phyloP scores from a whole-genome alignment of 495 filamentous ascomycete species.

The Rhizodiscina lignyota region DNA sequence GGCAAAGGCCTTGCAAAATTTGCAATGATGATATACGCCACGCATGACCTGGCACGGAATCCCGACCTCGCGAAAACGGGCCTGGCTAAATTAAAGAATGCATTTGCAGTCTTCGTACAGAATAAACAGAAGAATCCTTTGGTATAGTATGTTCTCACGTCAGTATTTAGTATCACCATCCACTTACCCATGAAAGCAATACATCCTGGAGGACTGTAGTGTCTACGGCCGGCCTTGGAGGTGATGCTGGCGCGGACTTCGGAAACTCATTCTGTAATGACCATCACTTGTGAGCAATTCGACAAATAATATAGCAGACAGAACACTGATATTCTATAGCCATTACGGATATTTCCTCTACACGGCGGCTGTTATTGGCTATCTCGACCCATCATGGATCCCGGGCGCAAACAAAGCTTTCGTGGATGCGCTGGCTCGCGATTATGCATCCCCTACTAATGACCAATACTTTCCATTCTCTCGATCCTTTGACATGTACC shows the following conservation, averaged over 20 bases:
- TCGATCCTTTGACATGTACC: constrained; percentile 4
- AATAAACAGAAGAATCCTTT: constrained; percentile 3
- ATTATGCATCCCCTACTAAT: constrained; percentile 1
- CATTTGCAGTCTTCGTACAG: constrained; percentile 1
- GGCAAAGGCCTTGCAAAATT: constrained; percentile 3
- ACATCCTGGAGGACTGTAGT: not conserved
- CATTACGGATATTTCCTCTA: not conserved
- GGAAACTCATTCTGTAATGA: constrained; percentile 2
- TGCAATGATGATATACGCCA: constrained; percentile 1
- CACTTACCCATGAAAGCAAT: not conserved
- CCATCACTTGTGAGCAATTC: constrained; percentile 4
- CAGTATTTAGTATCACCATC: not conserved
- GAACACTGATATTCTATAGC: not conserved
- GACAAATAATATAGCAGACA: not conserved
- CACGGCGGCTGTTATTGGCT: constrained; percentile 2
- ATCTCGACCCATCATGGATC: constrained; percentile 1
- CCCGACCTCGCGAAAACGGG: not conserved
- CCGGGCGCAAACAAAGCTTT: not conserved
- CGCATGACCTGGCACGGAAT: not conserved
- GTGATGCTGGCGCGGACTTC: constrained; percentile 1
- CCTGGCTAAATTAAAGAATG: constrained; percentile 3
- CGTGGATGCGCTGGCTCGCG: constrained; percentile 1
- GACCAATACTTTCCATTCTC: constrained; percentile 1
- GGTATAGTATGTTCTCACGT: not conserved
- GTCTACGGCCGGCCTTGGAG: not conserved